Conservation (phyloP, 129 eudicot genomes). For the Lactuca saligna region DNA sequence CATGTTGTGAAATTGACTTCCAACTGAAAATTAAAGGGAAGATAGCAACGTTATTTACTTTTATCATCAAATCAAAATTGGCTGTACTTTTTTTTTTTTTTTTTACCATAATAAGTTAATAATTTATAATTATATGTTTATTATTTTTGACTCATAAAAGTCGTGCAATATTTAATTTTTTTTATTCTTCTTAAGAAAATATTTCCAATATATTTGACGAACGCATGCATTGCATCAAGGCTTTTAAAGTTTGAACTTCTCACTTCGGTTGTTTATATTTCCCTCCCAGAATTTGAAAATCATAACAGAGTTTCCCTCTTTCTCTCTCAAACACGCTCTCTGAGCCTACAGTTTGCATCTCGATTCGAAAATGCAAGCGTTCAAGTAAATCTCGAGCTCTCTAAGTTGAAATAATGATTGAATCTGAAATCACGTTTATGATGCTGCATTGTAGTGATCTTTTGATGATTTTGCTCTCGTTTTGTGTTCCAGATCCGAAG, state of each 20-base stretch:
- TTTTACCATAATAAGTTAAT: no score
- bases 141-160: no score
- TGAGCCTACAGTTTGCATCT: conserved; percentile 16
- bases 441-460: conserved; percentile 3
- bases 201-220: not conserved
- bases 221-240: not conserved
- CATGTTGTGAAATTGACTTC: no score
- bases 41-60: no score
- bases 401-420: not conserved
- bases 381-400: conserved; percentile 44
- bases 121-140: no score
- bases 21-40: no score
- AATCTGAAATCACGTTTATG: conserved; percentile 1
- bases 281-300: conserved; percentile 4
- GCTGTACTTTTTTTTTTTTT: no score
- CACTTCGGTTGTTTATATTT: not conserved
- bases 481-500: conserved; percentile 63
- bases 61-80: no score
- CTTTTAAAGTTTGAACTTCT: not conserved
- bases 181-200: not conserved
- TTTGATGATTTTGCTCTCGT: conserved; percentile 18
- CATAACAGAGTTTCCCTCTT: conserved; percentile 16
- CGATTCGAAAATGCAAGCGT: conserved; percentile 47
- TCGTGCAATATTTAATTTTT: no score
- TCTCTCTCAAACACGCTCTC: conserved; percentile 27